Evolutionary conservation across 306 rosid genomes (phyloP), one percentile per base, ranked within the genome.

Genomic region (Trifolium pratense): DNA sequence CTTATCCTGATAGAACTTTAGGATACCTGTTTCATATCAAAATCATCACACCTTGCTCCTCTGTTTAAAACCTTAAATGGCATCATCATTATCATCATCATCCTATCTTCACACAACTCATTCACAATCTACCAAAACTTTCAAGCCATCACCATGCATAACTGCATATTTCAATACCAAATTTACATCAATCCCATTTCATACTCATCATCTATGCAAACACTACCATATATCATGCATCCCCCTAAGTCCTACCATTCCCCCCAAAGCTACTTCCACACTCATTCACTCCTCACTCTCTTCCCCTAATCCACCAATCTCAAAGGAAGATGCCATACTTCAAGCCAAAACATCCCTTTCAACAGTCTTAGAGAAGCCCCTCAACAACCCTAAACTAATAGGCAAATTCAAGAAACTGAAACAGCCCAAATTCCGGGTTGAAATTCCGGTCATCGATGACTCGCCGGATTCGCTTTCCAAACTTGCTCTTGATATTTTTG

Each of bases 301-400:
- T 70, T 81, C 89, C 82, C 82, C 89, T 23, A 85, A 75, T 26
- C 99, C 96, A 75, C 99, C 99, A 56, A 72, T 45, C 84, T 83
- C 99, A 61, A 91, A 87, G 79, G 93, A 87, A 37, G 91, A 91
- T 10, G 96, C 96, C 76, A 79, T 91, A 37, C 74, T 80, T 6
- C 96, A 91, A 76, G 99, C 95, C 80, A 89, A 87, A 69, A 84
- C 84, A 64, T 89, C 96, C 60, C 91, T 94, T 86, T 83, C 89
- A 42, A 78, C 83, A 55, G 74, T 91, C 75, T 75, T 89, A 62
- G 90, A 90, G 69, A 89, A 88, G 76, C 96, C 97, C 71, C 90
- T 94, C 80, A 91, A 88, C 86, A 91, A 84, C 82, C 81, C 87
- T 68, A 88, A 84, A 67, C 86, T 88, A 58, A 65, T 89, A 43